These are phyloP conservation scores for Phycomyces blakesleeanus DNA, from an alignment of 192 early-diverging fungal species.

Conservation along the genomic window DNA sequence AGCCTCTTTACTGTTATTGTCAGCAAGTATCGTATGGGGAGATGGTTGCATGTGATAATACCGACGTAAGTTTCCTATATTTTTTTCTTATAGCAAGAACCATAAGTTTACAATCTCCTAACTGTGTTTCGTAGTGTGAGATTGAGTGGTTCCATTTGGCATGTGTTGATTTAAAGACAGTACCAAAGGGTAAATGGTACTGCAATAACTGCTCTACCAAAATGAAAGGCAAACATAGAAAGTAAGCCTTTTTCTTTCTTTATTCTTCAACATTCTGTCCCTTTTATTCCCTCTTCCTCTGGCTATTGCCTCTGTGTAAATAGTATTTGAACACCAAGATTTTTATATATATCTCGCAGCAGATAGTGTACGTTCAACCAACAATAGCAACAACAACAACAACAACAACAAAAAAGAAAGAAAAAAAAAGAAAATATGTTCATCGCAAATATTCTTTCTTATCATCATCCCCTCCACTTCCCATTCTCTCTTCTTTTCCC, in stretches of 20 bases:
- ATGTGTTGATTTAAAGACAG: constrained; percentile 85
- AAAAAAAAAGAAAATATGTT: too few relatives aligned
- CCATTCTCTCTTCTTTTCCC: not conserved
- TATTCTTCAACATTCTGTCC: too few relatives aligned
- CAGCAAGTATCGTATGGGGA: constrained; percentile 94
- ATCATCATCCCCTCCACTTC: not conserved
- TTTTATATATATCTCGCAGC: too few relatives aligned
- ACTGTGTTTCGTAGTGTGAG: constrained; percentile 58
- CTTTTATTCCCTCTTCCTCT: not conserved
- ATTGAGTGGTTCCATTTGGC: constrained; percentile 98
- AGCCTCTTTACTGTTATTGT: constrained; percentile 96
- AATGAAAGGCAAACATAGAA: constrained; percentile 48
- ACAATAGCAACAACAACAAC: too few relatives aligned
- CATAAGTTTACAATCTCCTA: too few relatives aligned
- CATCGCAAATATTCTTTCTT: too few relatives aligned
- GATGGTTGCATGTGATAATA: constrained; percentile 95
- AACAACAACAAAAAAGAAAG: too few relatives aligned
- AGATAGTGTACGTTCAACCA: too few relatives aligned
- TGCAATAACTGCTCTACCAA: constrained; percentile 76
- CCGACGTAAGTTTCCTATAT: constrained; percentile 57
- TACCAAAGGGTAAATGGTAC: constrained; percentile 94
- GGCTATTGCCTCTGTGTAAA: constrained; percentile 2
- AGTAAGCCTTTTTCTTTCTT: not conserved
- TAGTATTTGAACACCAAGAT: not conserved
- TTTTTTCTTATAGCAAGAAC: too few relatives aligned